phyloP scores from a whole-genome alignment of 352 stramenopile species.

The Pythium monospermum region DNA sequence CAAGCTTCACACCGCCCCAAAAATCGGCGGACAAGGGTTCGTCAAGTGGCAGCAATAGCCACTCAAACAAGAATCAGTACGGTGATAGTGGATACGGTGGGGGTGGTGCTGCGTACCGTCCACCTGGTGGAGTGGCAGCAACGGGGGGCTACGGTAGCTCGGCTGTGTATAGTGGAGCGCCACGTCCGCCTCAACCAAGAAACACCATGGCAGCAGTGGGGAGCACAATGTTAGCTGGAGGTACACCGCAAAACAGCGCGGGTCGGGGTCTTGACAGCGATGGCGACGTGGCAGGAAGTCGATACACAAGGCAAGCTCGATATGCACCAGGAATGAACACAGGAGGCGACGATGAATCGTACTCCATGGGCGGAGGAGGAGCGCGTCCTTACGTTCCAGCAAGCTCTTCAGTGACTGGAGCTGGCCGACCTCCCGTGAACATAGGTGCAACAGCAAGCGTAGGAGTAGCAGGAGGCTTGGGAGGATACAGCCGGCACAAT shows the following conservation, averaged over 20 bases:
- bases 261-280: constrained; percentile 46
- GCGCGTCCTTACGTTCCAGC: constrained; percentile 44
- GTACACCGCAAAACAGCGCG: constrained; percentile 40
- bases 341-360: constrained; percentile 54
- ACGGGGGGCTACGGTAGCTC: constrained; percentile 12
- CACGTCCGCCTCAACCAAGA: constrained; percentile 39
- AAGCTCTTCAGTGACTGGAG: constrained; percentile 16
- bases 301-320: constrained; percentile 73
- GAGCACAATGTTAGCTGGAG: constrained; percentile 54
- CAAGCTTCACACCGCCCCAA: constrained; percentile 54
- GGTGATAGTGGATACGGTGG: constrained; percentile 27
- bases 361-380: constrained; percentile 31
- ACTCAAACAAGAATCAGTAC: constrained; percentile 45
- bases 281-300: constrained; percentile 50
- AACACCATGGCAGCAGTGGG: constrained; percentile 69
- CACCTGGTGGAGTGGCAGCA: constrained; percentile 5
- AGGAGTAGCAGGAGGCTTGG: constrained; percentile 36
- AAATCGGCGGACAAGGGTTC: constrained; percentile 39
- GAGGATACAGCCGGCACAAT: constrained; percentile 76
- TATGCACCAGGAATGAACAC: constrained; percentile 67
- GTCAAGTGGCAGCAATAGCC: constrained; percentile 44
- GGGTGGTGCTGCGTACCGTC: constrained; percentile 27
- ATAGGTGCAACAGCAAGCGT: constrained; percentile 39
- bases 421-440: constrained; percentile 9
- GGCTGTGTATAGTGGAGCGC: constrained; percentile 27